phyloP scores from a whole-genome alignment of 208 protist species.

The Porcisia deanei region DNA sequence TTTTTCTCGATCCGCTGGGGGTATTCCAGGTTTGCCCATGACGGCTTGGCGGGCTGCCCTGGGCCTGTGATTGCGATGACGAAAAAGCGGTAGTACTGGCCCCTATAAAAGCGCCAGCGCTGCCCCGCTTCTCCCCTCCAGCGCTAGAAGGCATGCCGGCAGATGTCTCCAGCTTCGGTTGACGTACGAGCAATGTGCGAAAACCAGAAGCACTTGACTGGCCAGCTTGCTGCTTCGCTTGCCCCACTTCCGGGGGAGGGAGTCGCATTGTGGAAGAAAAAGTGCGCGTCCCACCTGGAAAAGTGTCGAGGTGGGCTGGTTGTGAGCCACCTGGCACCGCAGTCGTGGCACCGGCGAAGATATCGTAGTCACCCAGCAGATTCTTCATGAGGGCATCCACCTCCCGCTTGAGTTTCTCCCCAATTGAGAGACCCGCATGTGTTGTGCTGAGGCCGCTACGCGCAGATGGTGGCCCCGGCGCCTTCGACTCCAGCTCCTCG shows the following conservation, averaged over 20 bases:
- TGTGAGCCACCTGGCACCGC: constrained; percentile 3
- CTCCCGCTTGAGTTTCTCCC: constrained; percentile 40
- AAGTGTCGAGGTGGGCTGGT: constrained; percentile 16
- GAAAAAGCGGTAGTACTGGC: background rate
- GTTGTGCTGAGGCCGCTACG: background rate
- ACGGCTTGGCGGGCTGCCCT: background rate
- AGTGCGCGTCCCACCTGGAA: constrained; percentile 14
- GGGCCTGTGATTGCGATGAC: constrained; percentile 2
- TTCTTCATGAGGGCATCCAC: constrained; percentile 42
- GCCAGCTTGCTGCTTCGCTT: background rate
- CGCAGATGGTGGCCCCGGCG: background rate
- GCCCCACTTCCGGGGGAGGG: background rate
- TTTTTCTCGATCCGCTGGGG: background rate
- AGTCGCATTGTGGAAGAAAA: background rate
- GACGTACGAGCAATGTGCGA: background rate
- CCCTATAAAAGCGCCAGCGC: background rate
- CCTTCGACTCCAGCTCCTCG: constrained; percentile 22
- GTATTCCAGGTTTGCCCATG: constrained; percentile 19
- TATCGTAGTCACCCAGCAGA: constrained; percentile 27
- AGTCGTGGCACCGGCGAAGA: background rate
- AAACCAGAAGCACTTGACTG: background rate
- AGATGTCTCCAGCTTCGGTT: background rate
- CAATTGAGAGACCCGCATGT: background rate
- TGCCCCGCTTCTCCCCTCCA: background rate
- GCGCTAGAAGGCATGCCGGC: background rate